Base-by-base conservation (phyloP, 805 yeast genomes). In the Ogataea chonburiensis region DNA sequence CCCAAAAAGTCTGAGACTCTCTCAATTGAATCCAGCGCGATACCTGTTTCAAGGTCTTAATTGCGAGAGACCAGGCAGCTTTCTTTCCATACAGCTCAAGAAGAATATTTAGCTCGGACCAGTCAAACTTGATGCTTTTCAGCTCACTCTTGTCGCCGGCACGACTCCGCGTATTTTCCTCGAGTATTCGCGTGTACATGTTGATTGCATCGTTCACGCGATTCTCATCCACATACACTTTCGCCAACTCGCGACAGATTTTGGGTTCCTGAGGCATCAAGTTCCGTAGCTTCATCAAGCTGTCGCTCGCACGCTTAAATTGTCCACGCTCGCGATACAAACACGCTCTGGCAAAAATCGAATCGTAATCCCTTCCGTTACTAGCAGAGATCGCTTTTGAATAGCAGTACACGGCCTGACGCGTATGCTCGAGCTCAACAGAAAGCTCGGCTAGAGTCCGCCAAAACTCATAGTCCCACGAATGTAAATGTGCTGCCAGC, bases 31-130 rank as follows among this genome's bases (percentile, higher is more conserved):
- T 73, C 93, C 95, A 88, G 43, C 98, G 67, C 0, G 95, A 76
- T 8, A 85, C 82, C 18, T 71, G 64, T 48, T 83, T 83, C 20
- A 87, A 72, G 1, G 79, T 68, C 38, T 71, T 73, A 12, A 87
- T 71, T 1, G 89, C 93, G 8, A 73, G 65, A 7, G 57, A 57
- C 70, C 78, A 83, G 4, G 82, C 77, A 28, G 75, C 78, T 38
- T 78, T 81, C 35, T 77, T 75, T n/a, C 79, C 70, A 50, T 84
- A 83, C 24, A 91, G 64, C 51, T 93, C 98, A 7, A 85, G 73
- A 27, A 91, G 65, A 41, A 87, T 86, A 51, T 93, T 91, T 31
- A 91, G 67, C 42, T 86, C 89, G 0, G 95, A 82, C 95, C 95
- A 93, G 31, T 79, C 87, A 57, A 91, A 93, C 15, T 60, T 58